Evolutionary conservation across 2,329 filamentous ascomycete genomes (phyloP).

Genomic region (Penicillium verrucosum): DNA sequence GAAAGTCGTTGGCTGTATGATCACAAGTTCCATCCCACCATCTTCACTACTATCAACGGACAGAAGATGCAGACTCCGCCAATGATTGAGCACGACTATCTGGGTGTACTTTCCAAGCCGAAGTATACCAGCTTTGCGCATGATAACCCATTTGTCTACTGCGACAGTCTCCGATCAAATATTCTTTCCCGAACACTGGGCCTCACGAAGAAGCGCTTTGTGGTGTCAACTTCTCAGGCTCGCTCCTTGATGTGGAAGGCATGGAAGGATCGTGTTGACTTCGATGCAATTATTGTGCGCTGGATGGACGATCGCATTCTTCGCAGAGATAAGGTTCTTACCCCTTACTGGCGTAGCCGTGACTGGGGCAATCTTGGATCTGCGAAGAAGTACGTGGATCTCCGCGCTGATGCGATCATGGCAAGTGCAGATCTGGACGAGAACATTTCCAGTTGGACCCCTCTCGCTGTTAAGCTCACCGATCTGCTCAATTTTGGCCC

Average conservation of each 20-base stretch:
- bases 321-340: constrained; percentile 46
- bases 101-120: constrained; percentile 45
- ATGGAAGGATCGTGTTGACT: constrained; percentile 47
- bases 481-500: constrained; percentile 53
- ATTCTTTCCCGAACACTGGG: constrained; percentile 33
- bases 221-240: constrained; percentile 48
- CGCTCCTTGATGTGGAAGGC: constrained; percentile 51
- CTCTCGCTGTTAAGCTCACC: constrained; percentile 50
- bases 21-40: constrained; percentile 49
- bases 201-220: constrained; percentile 35
- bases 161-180: constrained; percentile 39
- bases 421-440: constrained; percentile 52
- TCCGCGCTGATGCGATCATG: constrained; percentile 50
- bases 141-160: constrained; percentile 53
- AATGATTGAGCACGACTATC: constrained; percentile 52
- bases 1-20: constrained; percentile 51
- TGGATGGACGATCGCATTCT: constrained; percentile 52
- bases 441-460: constrained; percentile 53
- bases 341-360: constrained; percentile 47
- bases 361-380: constrained; percentile 43
- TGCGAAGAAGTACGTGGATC: constrained; percentile 45
- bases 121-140: constrained; percentile 44
- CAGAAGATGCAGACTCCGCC: constrained; percentile 51
- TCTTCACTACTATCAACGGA: constrained; percentile 51
- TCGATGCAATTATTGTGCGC: constrained; percentile 50